Conservation (phyloP, 2,329 filamentous ascomycete genomes). For the Scorias spongiosa region DNA sequence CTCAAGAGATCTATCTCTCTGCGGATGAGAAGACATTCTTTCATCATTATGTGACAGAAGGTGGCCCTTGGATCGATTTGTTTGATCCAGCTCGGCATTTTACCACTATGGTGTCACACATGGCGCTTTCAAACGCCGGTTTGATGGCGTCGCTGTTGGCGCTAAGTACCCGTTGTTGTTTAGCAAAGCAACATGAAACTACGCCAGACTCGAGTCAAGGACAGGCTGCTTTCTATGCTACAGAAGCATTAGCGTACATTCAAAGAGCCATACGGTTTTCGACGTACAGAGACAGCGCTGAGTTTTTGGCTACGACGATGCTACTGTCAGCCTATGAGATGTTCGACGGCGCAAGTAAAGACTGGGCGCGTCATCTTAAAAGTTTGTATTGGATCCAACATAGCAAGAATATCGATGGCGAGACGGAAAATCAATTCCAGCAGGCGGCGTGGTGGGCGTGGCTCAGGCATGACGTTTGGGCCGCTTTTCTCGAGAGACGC, state of each 20-base stretch:
- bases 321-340: constrained; percentile 51
- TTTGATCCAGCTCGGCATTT: constrained; percentile 29
- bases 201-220: constrained; percentile 16
- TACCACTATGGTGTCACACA: constrained; percentile 22
- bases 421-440: constrained; percentile 24
- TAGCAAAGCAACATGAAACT: constrained; percentile 21
- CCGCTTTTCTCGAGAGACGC: constrained; percentile 43
- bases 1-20: constrained; percentile 14
- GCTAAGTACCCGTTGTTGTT: constrained; percentile 38
- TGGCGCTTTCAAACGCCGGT: constrained; percentile 38
- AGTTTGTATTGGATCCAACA: constrained; percentile 52
- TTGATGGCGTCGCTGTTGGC: constrained; percentile 44
- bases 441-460: constrained; percentile 51
- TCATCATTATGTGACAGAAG: constrained; percentile 23
- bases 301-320: constrained; percentile 43
- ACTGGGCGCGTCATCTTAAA: constrained; percentile 48
- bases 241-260: constrained; percentile 47
- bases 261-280: constrained; percentile 43
- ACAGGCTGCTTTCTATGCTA: constrained; percentile 38
- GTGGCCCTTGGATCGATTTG: constrained; percentile 28
- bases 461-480: constrained; percentile 52
- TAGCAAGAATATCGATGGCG: constrained; percentile 43
- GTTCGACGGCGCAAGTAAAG: constrained; percentile 42
- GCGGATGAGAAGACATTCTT: constrained; percentile 25
- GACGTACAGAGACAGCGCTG: constrained; percentile 41